Evolutionary conservation across 2,329 filamentous ascomycete species (phyloP).

Genomic region (Teratosphaeriaceae sp.): DNA sequence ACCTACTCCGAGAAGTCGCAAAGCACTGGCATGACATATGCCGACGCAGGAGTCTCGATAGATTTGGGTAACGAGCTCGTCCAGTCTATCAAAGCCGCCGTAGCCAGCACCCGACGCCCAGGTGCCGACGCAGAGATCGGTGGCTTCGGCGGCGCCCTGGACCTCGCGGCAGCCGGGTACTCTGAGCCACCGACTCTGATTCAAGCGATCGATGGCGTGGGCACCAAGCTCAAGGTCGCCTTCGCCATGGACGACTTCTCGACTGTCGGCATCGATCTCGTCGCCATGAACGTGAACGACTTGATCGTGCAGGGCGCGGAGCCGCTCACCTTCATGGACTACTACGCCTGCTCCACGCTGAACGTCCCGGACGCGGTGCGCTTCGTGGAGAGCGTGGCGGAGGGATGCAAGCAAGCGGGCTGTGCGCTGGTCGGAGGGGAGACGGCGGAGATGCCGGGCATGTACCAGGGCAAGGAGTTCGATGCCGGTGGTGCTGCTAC

Average conservation of each 20-base stretch:
- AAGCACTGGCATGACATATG: slow-evolving; percentile 64
- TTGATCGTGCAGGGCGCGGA: slow-evolving; percentile 92
- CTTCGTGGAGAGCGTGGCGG: slow-evolving; percentile 88
- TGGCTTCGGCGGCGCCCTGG: slow-evolving; percentile 85
- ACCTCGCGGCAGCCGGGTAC: slow-evolving; percentile 69
- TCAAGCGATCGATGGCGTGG: slow-evolving; percentile 93
- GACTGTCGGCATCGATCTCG: slow-evolving; percentile 92
- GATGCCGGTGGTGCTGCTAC: slow-evolving; percentile 88
- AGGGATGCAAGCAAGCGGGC: slow-evolving; percentile 75
- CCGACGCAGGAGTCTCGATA: slow-evolving; percentile 87
- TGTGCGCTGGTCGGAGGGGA: slow-evolving; percentile 95
- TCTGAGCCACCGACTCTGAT: slow-evolving; percentile 71
- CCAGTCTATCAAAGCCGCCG: slow-evolving; percentile 80
- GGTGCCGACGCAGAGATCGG: slow-evolving; percentile 92
- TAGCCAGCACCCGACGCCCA: slow-evolving; percentile 75
- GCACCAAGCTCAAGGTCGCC: slow-evolving; percentile 94
- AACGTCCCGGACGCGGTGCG: slow-evolving; percentile 68
- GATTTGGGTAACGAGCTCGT: slow-evolving; percentile 92
- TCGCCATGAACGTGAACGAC: slow-evolving; percentile 99
- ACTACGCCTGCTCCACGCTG: slow-evolving; percentile 89
- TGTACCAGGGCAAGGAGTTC: slow-evolving; percentile 84
- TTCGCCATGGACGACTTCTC: slow-evolving; percentile 85
- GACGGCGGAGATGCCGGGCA: slow-evolving; percentile 96
- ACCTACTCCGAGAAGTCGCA: slow-evolving; percentile 19
- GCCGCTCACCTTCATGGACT: slow-evolving; percentile 94